A percentile compares a stretch with the other conserved stretches of the same genome.
Conservation (phyloP, 2,329 filamentous ascomycete genomes). For the Nannizziopsis barbatae region DNA sequence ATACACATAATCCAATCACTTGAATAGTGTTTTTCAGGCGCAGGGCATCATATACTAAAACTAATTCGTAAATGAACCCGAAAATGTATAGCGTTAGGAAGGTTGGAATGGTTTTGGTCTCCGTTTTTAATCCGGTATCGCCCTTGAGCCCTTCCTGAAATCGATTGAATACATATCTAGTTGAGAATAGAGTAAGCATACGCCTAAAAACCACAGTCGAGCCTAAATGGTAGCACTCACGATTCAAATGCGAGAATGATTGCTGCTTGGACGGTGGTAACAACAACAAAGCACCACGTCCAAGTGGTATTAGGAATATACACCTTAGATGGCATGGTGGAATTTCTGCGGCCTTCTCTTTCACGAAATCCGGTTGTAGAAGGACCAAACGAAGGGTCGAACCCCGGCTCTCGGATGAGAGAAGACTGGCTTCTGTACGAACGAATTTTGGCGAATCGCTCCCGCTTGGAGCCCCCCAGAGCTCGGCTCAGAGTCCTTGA, state of each 20-base stretch:
- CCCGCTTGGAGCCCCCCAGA: slow-evolving; percentile 28
- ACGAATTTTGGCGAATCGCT: slow-evolving; percentile 43
- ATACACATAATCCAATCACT: slow-evolving; percentile 84
- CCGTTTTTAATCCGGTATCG: slow-evolving; percentile 31
- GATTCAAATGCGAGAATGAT: slow-evolving; percentile 75
- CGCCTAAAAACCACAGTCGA: slow-evolving; percentile 3
- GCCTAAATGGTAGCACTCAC: slow-evolving; percentile 45
- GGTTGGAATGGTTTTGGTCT: slow-evolving; percentile 66
- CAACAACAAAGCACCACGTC: slow-evolving; percentile 74
- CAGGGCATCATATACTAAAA: slow-evolving; percentile 86
- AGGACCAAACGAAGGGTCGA: slow-evolving; percentile 35
- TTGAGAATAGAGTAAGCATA: slow-evolving; percentile 5
- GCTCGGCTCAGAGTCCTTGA: slow-evolving; percentile 2
- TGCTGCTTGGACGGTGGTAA: slow-evolving; percentile 63
- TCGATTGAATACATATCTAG: slow-evolving; percentile 75
- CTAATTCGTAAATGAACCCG: slow-evolving; percentile 82
- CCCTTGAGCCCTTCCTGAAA: slow-evolving; percentile 54
- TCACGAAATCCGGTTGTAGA: slow-evolving; percentile 41
- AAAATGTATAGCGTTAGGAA: slow-evolving; percentile 96
- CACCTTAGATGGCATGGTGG: slow-evolving; percentile 33
- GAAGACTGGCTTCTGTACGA: slow-evolving; percentile 47
- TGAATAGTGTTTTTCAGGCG: slow-evolving; percentile 97
- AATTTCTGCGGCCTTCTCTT: slow-evolving; percentile 40
- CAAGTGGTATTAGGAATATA: slow-evolving; percentile 74
- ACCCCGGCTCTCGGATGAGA: slow-evolving; percentile 48